Conservation (phyloP, 768 basidiomycete species). For the Hypholoma sublateritium region DNA sequence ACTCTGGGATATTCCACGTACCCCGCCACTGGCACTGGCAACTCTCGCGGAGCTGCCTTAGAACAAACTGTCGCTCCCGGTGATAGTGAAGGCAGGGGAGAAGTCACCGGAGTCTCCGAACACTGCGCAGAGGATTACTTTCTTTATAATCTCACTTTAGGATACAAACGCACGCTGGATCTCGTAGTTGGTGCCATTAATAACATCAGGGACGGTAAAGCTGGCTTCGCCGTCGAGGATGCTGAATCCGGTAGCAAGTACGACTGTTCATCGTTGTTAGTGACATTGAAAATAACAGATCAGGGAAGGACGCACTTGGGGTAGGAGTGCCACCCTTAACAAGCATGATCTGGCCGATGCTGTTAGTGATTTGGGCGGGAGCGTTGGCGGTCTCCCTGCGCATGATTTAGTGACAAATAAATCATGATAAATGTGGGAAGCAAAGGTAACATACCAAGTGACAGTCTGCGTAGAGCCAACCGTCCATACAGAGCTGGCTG, state of each 20-base stretch:
- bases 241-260: not conserved
- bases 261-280: not conserved
- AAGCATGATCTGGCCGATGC: constrained; percentile 1
- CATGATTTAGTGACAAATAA: not conserved
- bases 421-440: not conserved
- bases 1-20: not conserved
- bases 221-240: not conserved
- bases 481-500: not conserved
- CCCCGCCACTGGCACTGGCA: no score
- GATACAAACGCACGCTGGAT: not conserved
- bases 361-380: not conserved
- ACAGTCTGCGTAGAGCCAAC: not conserved
- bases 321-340: not conserved
- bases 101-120: not conserved
- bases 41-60: not conserved
- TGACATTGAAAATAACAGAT: not conserved
- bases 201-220: not conserved
- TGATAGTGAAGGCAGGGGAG: not conserved
- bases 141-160: not conserved
- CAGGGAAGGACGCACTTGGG: not conserved
- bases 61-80: not conserved
- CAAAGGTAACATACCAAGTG: not conserved
- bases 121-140: not conserved
- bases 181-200: constrained; percentile 1
- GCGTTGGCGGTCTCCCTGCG: constrained; percentile 1